phyloP scores from a whole-genome alignment of 1,139 yeast genomes.

The Tardiomyces digboiensis region DNA sequence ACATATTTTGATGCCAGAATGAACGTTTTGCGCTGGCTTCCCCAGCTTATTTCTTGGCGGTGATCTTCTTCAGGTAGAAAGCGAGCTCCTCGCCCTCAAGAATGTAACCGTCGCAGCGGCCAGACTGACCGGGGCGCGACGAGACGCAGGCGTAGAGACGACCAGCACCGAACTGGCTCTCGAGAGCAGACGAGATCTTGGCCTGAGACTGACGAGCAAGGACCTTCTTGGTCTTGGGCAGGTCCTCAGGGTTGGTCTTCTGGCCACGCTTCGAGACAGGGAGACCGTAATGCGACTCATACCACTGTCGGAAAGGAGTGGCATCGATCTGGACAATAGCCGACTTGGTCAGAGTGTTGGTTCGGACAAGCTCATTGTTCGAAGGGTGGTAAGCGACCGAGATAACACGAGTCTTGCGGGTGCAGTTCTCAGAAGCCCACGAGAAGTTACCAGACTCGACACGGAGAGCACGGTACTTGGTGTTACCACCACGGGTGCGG shows the following conservation, averaged over 20 bases:
- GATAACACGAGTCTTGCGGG: slow-evolving; percentile 98
- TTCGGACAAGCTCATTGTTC: slow-evolving; percentile 98
- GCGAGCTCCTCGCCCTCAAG: slow-evolving; percentile 99
- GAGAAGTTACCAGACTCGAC: slow-evolving; percentile 99
- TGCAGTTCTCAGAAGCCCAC: slow-evolving; percentile 98
- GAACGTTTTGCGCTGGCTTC: slow-evolving; percentile 1
- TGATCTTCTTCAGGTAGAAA: slow-evolving; percentile 99
- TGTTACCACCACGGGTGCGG: slow-evolving; percentile 99
- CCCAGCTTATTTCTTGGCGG: slow-evolving; percentile 82
- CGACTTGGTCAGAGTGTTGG: slow-evolving; percentile 98
- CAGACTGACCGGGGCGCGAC: slow-evolving; percentile 99
- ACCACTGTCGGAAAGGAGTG: slow-evolving; percentile 99
- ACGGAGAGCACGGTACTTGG: slow-evolving; percentile 99
- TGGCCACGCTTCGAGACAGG: slow-evolving; percentile 74
- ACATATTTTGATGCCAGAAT: slow-evolving; percentile 1
- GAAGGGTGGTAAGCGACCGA: slow-evolving; percentile 99
- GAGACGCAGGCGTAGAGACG: slow-evolving; percentile 98
- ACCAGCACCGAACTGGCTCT: slow-evolving; percentile 97
- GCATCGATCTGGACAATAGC: slow-evolving; percentile 99
- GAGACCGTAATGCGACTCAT: slow-evolving; percentile 96
- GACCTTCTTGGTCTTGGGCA: slow-evolving; percentile 74
- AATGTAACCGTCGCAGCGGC: slow-evolving; percentile 99
- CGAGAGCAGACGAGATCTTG: slow-evolving; percentile 83
- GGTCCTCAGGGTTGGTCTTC: slow-evolving; percentile 12
- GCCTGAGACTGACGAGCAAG: slow-evolving; percentile 85